These are phyloP conservation scores for Mycena citricolor DNA, from an alignment of 1,284 basidiomycete species.

Conservation along the genomic window DNA sequence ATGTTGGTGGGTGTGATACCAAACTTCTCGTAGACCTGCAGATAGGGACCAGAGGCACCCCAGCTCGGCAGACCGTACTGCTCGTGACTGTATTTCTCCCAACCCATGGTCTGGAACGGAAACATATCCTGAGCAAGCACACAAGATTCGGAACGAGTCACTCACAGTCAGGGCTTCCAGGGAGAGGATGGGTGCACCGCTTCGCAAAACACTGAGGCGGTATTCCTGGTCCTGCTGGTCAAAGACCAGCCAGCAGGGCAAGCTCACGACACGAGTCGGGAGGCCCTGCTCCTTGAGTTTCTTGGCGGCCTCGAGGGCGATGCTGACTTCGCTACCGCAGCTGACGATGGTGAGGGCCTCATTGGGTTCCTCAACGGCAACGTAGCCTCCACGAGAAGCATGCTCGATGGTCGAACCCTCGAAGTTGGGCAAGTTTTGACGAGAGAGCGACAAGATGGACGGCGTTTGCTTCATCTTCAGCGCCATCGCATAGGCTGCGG, in stretches of 20 bases:
- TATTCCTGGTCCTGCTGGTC: conserved; percentile 83
- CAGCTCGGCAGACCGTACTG: conserved; percentile 79
- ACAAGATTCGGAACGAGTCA: conserved; percentile 12
- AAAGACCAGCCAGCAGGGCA: conserved; percentile 91
- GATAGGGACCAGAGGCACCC: conserved; percentile 90
- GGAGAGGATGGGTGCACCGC: conserved; percentile 87
- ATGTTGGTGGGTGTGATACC: conserved; percentile 84
- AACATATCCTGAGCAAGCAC: conserved; percentile 2
- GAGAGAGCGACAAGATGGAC: conserved; percentile 61
- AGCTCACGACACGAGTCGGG: conserved; percentile 81
- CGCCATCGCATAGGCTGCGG: conserved; percentile 49
- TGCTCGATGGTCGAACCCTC: conserved; percentile 67
- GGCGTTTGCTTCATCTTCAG: conserved; percentile 61
- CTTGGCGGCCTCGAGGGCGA: conserved; percentile 70
- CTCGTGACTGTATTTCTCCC: conserved; percentile 88
- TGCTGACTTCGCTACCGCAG: conserved; percentile 68
- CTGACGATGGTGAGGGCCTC: conserved; percentile 66
- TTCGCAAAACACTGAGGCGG: conserved; percentile 80
- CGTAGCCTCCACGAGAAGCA: conserved; percentile 50
- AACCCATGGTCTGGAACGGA: conserved; percentile 67
- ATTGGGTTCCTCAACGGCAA: conserved; percentile 42
- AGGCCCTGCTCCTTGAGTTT: conserved; percentile 75
- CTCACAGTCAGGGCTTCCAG: conserved; percentile 80
- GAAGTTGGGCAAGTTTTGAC: conserved; percentile 74
- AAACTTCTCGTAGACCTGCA: conserved; percentile 88